phyloP scores from a whole-genome alignment of 1,284 basidiomycete genomes.

The Cutaneotrichosporon dermatis region DNA sequence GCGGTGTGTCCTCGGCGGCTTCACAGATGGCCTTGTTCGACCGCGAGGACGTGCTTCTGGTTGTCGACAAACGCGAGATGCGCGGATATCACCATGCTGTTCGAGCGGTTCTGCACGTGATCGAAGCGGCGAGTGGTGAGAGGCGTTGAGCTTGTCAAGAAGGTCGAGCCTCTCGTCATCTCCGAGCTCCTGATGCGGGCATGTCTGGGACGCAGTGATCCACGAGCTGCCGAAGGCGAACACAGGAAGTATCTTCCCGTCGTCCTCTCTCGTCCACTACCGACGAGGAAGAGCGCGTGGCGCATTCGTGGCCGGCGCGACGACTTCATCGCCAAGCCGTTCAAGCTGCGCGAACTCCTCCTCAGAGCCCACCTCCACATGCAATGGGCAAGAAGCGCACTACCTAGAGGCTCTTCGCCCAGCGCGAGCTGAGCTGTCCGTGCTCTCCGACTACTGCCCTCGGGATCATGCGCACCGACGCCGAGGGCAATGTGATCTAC shows the following conservation, averaged over 20 bases:
- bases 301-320: slow-evolving; percentile 41
- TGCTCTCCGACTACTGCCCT: slow-evolving; percentile 43
- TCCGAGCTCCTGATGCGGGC: slow-evolving; percentile 38
- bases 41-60: slow-evolving; percentile 27
- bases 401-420: slow-evolving; percentile 24
- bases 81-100: slow-evolving; percentile 38
- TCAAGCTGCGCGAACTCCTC: slow-evolving; percentile 41
- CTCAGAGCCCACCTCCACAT: slow-evolving; percentile 39
- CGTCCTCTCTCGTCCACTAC: not conserved
- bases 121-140: slow-evolving; percentile 40
- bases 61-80: slow-evolving; percentile 42
- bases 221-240: slow-evolving; percentile 10
- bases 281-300: slow-evolving; percentile 23
- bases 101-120: slow-evolving; percentile 38
- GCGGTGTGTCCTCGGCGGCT: not conserved
- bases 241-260: slow-evolving; percentile 11
- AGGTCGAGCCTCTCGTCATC: slow-evolving; percentile 22
- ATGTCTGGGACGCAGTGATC: slow-evolving; percentile 20
- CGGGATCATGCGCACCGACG: slow-evolving; percentile 35
- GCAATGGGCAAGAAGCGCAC: slow-evolving; percentile 31
- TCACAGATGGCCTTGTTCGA: slow-evolving; percentile 35
- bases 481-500: slow-evolving; percentile 25
- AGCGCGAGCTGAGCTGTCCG: slow-evolving; percentile 26
- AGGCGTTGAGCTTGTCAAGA: slow-evolving; percentile 36
- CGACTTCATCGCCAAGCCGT: slow-evolving; percentile 34